phyloP scores from a whole-genome alignment of 306 rosid genomes.

The Vigna trinervia region DNA sequence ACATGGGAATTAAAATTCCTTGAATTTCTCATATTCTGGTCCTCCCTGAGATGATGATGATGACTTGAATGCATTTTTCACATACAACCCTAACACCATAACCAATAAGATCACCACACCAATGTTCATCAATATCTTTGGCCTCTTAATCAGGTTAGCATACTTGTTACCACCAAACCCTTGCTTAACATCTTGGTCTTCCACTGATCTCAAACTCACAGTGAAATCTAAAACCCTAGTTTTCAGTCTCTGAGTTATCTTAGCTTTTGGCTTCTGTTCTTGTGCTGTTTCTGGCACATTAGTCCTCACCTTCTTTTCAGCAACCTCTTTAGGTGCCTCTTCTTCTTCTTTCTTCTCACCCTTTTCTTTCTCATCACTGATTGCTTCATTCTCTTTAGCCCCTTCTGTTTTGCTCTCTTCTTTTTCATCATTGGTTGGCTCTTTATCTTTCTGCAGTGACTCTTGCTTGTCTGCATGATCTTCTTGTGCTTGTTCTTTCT shows the following conservation, averaged over 20 bases:
- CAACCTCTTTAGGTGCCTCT: background rate
- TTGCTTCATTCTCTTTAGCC: background rate
- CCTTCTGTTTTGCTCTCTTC: slow-evolving; percentile 12
- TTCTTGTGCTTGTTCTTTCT: background rate
- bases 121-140: slow-evolving; percentile 51
- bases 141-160: slow-evolving; percentile 21
- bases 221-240: slow-evolving; percentile 41
- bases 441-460: background rate
- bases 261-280: background rate
- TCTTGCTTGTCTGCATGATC: slow-evolving; percentile 1
- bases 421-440: background rate
- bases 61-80: slow-evolving; percentile 38
- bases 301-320: slow-evolving; percentile 12
- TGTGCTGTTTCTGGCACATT: slow-evolving; percentile 1
- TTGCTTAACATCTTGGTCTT: slow-evolving; percentile 27
- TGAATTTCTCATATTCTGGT: slow-evolving; percentile 18
- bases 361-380: slow-evolving; percentile 33
- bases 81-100: slow-evolving; percentile 49
- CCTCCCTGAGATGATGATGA: background rate
- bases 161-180: background rate
- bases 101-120: slow-evolving; percentile 46
- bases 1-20: slow-evolving; percentile 29
- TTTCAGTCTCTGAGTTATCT: slow-evolving; percentile 25
- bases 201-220: background rate
- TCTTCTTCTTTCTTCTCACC: background rate